Conservation (phyloP, 1,139 yeast genomes). For the Chernovozyma sophiae-reginae region DNA sequence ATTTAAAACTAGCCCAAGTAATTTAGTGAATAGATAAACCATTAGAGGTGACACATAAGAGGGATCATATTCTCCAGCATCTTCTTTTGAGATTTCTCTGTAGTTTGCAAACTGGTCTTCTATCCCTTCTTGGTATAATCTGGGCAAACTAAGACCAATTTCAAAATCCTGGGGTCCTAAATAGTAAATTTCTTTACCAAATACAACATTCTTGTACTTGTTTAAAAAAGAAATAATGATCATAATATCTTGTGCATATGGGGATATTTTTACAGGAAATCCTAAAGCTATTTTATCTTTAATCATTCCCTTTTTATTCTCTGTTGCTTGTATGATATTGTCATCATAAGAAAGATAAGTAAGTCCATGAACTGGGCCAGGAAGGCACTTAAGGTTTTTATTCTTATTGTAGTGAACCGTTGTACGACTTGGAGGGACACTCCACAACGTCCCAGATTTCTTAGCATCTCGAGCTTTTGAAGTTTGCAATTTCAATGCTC, state of each 20-base stretch:
- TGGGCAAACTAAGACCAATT: conserved; percentile 39
- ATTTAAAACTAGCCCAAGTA: conserved; percentile 39
- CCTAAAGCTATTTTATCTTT: conserved; percentile 30
- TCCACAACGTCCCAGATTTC: background rate
- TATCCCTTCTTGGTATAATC: conserved; percentile 1
- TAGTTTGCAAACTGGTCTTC: conserved; percentile 14
- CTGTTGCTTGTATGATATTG: conserved; percentile 20
- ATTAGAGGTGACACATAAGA: conserved; percentile 27
- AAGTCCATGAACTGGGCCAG: conserved; percentile 38
- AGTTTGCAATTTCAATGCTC: background rate
- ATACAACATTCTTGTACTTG: conserved; percentile 33
- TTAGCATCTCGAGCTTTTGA: background rate
- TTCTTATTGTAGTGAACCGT: conserved; percentile 27
- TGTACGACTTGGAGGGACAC: conserved; percentile 22
- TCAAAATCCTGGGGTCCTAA: conserved; percentile 49
- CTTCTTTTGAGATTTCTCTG: conserved; percentile 10
- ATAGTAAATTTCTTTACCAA: conserved; percentile 26
- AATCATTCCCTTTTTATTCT: conserved; percentile 15
- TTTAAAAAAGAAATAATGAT: conserved; percentile 39
- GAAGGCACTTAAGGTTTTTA: conserved; percentile 32
- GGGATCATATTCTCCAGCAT: conserved; percentile 12
- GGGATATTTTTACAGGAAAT: conserved; percentile 24
- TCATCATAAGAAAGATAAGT: conserved; percentile 40
- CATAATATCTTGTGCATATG: conserved; percentile 45
- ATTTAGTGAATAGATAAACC: conserved; percentile 30